Conservation (phyloP, 805 yeast species). For the Barnettozyma siamensis region DNA sequence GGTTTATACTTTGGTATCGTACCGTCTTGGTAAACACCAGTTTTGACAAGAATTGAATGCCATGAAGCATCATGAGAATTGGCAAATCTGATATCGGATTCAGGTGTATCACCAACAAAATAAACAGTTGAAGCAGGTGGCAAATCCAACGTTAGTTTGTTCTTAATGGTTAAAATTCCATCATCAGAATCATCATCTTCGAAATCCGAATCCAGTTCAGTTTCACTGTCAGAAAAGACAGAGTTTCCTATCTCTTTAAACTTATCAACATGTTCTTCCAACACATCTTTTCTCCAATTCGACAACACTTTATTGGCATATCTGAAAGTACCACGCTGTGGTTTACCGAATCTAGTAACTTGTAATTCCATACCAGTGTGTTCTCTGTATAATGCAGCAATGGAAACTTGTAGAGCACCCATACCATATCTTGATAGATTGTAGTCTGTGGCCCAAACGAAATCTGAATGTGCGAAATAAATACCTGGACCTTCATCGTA, state of each 20-base stretch:
- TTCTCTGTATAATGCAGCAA: conserved; percentile 78
- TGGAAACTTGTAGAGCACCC: conserved; percentile 90
- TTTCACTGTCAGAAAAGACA: conserved; percentile 20
- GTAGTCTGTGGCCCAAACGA: conserved; percentile 90
- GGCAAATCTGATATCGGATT: conserved; percentile 82
- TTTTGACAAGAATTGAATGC: conserved; percentile 79
- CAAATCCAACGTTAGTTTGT: conserved; percentile 43
- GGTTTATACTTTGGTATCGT: conserved; percentile 76
- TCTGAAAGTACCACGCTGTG: conserved; percentile 80
- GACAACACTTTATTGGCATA: conserved; percentile 75
- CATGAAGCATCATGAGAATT: conserved; percentile 80
- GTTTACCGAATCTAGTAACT: conserved; percentile 84
- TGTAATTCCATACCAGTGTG: conserved; percentile 78
- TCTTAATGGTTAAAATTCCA: conserved; percentile 42
- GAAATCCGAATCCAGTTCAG: conserved; percentile 24
- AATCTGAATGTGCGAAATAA: conserved; percentile 87
- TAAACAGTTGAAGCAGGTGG: conserved; percentile 85
- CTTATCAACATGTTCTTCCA: conserved; percentile 66
- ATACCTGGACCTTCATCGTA: conserved; percentile 75
- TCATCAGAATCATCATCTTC: conserved; percentile 27
- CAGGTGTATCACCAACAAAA: conserved; percentile 89
- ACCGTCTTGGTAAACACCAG: conserved; percentile 82
- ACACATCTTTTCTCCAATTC: conserved; percentile 72
- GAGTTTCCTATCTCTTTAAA: conserved; percentile 33
- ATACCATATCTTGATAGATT: conserved; percentile 80